Evolutionary conservation across 169 alveolate species (phyloP), one percentile per base, ranked within the genome.

Genomic region (Plasmodium reichenowi): DNA sequence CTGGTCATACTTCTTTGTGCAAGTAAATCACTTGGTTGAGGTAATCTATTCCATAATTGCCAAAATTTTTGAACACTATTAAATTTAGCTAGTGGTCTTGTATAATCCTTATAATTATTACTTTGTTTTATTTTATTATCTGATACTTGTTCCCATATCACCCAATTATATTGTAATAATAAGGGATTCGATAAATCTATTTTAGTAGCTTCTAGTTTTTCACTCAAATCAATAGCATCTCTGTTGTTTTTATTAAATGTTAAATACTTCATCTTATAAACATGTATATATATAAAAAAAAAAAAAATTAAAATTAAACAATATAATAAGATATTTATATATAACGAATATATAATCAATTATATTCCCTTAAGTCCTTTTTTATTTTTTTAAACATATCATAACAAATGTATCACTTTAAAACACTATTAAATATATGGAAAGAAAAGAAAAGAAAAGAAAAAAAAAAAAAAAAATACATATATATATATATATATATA

Each of bases 61-160:
- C 96, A 93, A 74, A 93, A 93, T 26, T 88, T 93, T 88, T 92
- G 96, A 48, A 95, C 97, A 22, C 97, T 92, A 78, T 94, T 94
- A 89, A 95, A 95, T 50, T 93, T 89, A n/a, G 94, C 97, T 76
- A 95, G 88, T 8, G 97, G 97, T 88, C 93, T 95, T 62, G 97
- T 95, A 78, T 93, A 95, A 78, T 93, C 95, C 58, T 94, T 94
- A 75, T 95, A 95, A 91, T 95, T 96, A 48, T 72, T 68, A 47
- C 88, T 89, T 59, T 89, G 93, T 38, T 94, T 93, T 60, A 93
- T 74, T 64, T 93, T 94, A 73, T 89, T 94, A 50, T 75, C 88
- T 56, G 83, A 88, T 56, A 89, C 93, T 80, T 95, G 97, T 74
- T 95, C 97, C 97, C 97, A 95, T 68, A 95, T 94, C 9, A 95